These are phyloP conservation scores for Gynostemma pentaphyllum DNA, from an alignment of 306 rosid genomes.

Conservation along the genomic window DNA sequence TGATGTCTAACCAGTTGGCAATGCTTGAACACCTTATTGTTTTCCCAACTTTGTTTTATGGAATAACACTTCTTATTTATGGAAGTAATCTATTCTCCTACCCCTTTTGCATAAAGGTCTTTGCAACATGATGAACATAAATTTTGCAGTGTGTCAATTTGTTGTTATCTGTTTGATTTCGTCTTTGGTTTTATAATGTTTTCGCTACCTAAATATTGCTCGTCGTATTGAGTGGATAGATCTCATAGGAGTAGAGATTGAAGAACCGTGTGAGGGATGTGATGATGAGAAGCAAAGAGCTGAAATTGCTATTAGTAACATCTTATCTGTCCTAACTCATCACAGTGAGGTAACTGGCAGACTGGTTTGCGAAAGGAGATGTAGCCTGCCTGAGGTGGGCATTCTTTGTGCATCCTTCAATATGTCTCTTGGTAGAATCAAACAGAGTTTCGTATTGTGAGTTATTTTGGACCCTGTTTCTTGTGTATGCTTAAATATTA, in stretches of 20 bases:
- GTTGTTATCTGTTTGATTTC: neutral
- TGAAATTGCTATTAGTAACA: constrained; percentile 37
- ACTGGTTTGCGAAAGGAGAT: constrained; percentile 66
- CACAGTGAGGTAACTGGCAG: constrained; percentile 62
- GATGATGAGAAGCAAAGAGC: constrained; percentile 59
- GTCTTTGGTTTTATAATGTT: neutral
- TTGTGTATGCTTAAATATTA: constrained; percentile 3
- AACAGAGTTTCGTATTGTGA: constrained; percentile 99
- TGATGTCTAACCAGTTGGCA: no score
- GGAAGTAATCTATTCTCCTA: no score
- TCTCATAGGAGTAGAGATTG: constrained; percentile 39
- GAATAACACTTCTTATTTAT: no score
- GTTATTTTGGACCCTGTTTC: constrained; percentile 55
- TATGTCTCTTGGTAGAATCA: constrained; percentile 98
- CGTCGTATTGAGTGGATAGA: constrained; percentile 5
- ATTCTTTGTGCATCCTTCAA: constrained; percentile 71
- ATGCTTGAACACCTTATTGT: no score
- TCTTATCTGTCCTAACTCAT: constrained; percentile 69
- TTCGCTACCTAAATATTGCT: neutral
- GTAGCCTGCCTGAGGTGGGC: constrained; percentile 51
- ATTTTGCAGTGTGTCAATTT: no score
- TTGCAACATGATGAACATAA: no score
- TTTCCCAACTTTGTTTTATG: no score
- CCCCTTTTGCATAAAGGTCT: no score
- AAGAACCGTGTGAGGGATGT: constrained; percentile 70